phyloP scores from a whole-genome alignment of 1,284 basidiomycete genomes.

The Ceratobasidium sp. region DNA sequence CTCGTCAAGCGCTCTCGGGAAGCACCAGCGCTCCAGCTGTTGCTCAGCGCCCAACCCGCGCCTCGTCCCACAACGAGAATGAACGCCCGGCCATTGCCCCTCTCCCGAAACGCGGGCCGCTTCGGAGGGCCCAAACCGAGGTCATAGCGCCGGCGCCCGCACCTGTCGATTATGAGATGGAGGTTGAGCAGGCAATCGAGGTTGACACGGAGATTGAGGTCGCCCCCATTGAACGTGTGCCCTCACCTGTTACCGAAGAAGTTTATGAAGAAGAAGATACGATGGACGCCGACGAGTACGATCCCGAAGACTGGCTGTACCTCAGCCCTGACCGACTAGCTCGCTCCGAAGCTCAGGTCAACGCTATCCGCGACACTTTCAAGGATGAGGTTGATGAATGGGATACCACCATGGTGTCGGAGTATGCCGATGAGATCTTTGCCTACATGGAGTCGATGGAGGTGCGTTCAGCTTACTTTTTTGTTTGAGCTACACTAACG shows the following conservation, averaged over 20 bases:
- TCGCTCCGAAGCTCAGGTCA: constrained; percentile 62
- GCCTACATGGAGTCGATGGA: constrained; percentile 93
- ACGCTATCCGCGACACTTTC: constrained; percentile 73
- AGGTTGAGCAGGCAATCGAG: constrained; percentile 20
- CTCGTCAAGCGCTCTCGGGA: neutral
- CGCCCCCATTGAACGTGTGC: constrained; percentile 2
- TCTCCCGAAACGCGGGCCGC: constrained; percentile 36
- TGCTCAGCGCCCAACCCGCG: constrained; percentile 6
- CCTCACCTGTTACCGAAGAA: constrained; percentile 24
- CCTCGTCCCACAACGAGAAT: constrained; percentile 30
- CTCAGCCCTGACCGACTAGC: constrained; percentile 40
- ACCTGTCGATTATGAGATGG: constrained; percentile 30
- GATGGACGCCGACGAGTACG: constrained; percentile 38
- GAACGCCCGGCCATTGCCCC: constrained; percentile 29
- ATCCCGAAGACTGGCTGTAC: constrained; percentile 41
- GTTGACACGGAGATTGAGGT: constrained; percentile 29
- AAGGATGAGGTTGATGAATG: constrained; percentile 83
- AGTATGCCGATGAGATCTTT: constrained; percentile 98
- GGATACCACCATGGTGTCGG: constrained; percentile 97
- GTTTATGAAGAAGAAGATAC: constrained; percentile 27
- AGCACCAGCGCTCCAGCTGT: constrained; percentile 21
- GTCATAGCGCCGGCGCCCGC: constrained; percentile 14
- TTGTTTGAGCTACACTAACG: constrained; percentile 7
- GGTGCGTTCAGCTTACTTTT: constrained; percentile 56
- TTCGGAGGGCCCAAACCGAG: constrained; percentile 26